Base-by-base conservation (phyloP, 2,329 filamentous ascomycete genomes). In the Cladosporium austrohemisphaericum region DNA sequence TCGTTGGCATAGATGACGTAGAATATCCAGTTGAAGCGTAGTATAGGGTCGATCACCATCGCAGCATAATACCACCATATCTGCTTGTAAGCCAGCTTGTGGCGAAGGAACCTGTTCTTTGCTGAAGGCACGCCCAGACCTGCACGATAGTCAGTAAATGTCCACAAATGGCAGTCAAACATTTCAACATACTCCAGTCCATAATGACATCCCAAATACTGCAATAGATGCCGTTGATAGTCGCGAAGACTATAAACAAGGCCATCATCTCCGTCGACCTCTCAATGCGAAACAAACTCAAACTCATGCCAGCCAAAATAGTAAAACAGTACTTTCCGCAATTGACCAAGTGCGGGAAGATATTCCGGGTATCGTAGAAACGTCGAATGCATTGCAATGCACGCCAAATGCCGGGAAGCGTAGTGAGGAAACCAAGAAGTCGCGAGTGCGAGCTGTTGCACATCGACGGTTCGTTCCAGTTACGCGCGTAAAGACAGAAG, bases 121-220 rank as follows among this genome's bases (percentile, higher is more conserved):
- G 87, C 80, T 49, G 84, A 81, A 0, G 85, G 77, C 59, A 96
- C 90, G 3, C 92, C 78, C n/a, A 96, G 76, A 51, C 57, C 57
- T 50, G 51, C 28, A 49, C 23, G 28, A 13, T 5, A n/a, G n/a
- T n/a, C n/a, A n/a, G 25, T 53, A 9, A 41, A 14, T 22, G 13
- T 36, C 29, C 28, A n/a, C 13, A 14, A 2, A 29, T 22, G 25
- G 11, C 1, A 29, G n/a, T 19, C 4, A 6, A 31, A 19, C 5
- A 13, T 20, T 4, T 18, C 18, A 10, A 53, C 53, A 48, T 50
- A 63, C 50, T 93, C 78, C 93, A 97, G 67, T 98, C 93, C 87
- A 97, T 96, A 56, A 89, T 83, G 1, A 98, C 72, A 65, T 98
- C 93, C 93, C 93, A 98, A 33, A 95, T 78, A 8, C 83, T 89